Conservation (phyloP, 345 rosid genomes). For the Aegle marmelos region DNA sequence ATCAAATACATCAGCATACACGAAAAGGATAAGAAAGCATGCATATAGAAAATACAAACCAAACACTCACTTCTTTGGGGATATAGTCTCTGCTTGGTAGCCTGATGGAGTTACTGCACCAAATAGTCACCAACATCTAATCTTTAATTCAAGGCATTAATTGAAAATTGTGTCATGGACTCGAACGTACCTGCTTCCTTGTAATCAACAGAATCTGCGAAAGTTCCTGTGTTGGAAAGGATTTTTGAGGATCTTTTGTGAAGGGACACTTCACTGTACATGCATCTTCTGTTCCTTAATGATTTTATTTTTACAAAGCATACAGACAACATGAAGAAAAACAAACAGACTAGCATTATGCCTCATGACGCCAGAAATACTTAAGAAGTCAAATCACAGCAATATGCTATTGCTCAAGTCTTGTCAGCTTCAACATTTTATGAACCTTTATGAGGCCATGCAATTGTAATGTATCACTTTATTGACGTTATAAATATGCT, state of each 20-base stretch:
- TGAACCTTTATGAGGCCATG: neutral
- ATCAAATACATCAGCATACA: constrained; percentile 10
- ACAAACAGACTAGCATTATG: constrained; percentile 6
- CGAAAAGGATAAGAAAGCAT: neutral
- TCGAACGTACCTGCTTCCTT: constrained; percentile 33
- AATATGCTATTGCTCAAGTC: neutral
- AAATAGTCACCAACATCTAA: constrained; percentile 1
- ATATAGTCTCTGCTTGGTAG: constrained; percentile 31
- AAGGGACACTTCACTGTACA: constrained; percentile 20
- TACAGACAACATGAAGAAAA: constrained; percentile 1
- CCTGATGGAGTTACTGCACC: constrained; percentile 40
- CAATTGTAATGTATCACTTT: too few species aligned
- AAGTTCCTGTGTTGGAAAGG: constrained; percentile 5
- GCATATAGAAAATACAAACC: neutral
- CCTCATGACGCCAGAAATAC: neutral
- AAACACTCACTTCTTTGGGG: constrained; percentile 47
- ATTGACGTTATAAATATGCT: neutral
- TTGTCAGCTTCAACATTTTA: neutral
- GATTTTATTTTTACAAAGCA: constrained; percentile 18
- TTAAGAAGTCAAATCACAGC: neutral
- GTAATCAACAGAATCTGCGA: constrained; percentile 23
- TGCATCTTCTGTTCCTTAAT: constrained; percentile 22
- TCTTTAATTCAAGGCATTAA: constrained; percentile 1
- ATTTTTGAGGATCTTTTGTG: constrained; percentile 11
- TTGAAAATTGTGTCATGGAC: constrained; percentile 10